Base-by-base conservation (phyloP, 2,329 filamentous ascomycete species). In the Ascocoryne sarcoides region DNA sequence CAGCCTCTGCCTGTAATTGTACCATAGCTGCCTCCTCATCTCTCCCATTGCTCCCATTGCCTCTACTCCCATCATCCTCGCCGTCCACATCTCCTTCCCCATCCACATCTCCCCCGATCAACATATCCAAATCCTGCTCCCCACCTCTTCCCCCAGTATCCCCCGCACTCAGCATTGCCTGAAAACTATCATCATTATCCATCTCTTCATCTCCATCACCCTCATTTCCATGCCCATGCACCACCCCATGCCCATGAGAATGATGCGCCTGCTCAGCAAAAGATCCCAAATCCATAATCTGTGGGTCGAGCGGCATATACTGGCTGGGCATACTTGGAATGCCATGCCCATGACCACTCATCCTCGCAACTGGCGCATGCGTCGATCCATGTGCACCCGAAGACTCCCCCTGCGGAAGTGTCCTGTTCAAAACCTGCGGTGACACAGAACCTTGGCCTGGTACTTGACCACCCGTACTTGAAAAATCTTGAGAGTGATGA, bases 291-390 rank as follows among this genome's bases (percentile, higher is more conserved):
- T 69, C 65, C 66, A 79, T 78, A 35, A 80, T 75, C 28, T 75
- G 74, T 2, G 76, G 75, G 44, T 81, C 76, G 12, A 31, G 66
- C 2, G 75, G 74, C 58, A 79, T 65, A 31, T 71, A 59, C 16
- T 52, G 49, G 16, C 49, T 38, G 12, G 47, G 46, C 44, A 52
- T 51, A 8, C n/a, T 15, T 32, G 15, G 36, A 16, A 33, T 18
- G 14, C n/a, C n/a, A n/a, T n/a, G n/a, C n/a, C n/a, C n/a, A n/a
- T n/a, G n/a, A n/a, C n/a, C n/a, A n/a, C 26, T n/a, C 30, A 32
- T 32, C 10, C 46, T 42, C 15, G 44, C 46, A 19, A 46, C 39
- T 3, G 44, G 46, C 8, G 46, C 46, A 33, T 39, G 21, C n/a
- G 21, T 10, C 39, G 40, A 17, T 45, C 40, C 9, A 38, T 37